Conservation (phyloP, 331 rosid species). For the Spiraea crenata region DNA sequence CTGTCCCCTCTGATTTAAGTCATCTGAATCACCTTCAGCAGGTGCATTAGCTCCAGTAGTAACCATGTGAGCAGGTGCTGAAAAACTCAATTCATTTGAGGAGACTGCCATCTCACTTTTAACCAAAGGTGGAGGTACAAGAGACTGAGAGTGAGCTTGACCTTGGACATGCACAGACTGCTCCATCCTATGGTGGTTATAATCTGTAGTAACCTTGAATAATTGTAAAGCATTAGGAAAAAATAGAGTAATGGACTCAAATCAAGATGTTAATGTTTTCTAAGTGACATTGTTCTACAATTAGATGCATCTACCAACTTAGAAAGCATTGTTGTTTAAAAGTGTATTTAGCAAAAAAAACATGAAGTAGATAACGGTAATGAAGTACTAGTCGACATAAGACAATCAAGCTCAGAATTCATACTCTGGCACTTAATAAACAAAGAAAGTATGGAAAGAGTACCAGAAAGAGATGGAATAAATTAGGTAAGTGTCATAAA, state of each 20-base stretch:
- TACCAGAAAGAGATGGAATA: neutral
- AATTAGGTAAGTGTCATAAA: slow-evolving; percentile 8
- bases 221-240: slow-evolving; percentile 44
- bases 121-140: slow-evolving; percentile 44
- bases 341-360: neutral
- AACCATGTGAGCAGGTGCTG: slow-evolving; percentile 50
- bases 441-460: slow-evolving; percentile 9
- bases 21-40: slow-evolving; percentile 57
- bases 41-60: slow-evolving; percentile 48
- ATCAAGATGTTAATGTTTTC: neutral
- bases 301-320: neutral
- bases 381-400: slow-evolving; percentile 20
- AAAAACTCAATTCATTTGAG: slow-evolving; percentile 56
- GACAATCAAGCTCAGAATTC: slow-evolving; percentile 17
- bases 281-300: neutral
- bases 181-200: slow-evolving; percentile 44
- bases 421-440: slow-evolving; percentile 3
- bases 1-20: slow-evolving; percentile 52
- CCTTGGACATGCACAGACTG: slow-evolving; percentile 57
- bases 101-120: slow-evolving; percentile 60
- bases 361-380: neutral
- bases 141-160: slow-evolving; percentile 48
- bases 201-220: slow-evolving; percentile 77
- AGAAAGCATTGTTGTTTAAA: neutral
- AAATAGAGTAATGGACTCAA: neutral